phyloP scores from a whole-genome alignment of 805 yeast species.

The Yamadazyma sp. region DNA sequence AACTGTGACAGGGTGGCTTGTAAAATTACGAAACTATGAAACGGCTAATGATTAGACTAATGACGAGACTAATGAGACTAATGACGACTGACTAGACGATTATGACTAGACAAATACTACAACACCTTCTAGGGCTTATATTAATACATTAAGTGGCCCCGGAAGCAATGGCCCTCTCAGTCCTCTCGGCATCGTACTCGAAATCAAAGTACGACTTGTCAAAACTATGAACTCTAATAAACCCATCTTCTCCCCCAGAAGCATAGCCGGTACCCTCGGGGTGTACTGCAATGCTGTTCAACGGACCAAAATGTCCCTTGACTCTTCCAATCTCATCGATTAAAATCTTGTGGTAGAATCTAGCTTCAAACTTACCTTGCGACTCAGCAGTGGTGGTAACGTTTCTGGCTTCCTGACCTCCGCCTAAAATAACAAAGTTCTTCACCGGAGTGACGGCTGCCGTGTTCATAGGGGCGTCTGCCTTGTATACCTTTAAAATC shows the following conservation, averaged over 20 bases:
- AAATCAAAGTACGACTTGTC: conserved; percentile 92
- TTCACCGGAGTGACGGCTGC: conserved; percentile 93
- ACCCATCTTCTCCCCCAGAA: conserved; percentile 99
- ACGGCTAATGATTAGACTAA: no score
- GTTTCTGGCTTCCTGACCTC: conserved; percentile 99
- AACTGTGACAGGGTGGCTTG: no score
- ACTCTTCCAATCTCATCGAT: conserved; percentile 96
- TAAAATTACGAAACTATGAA: no score
- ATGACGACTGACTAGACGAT: no score
- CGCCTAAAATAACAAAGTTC: conserved; percentile 91
- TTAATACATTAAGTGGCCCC: conserved; percentile 6
- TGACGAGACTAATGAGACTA: no score
- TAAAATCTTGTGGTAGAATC: conserved; percentile 92
- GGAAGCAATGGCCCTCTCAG: conserved; percentile 41
- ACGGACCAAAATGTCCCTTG: conserved; percentile 98
- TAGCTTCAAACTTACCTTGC: conserved; percentile 96
- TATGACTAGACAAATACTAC: no score
- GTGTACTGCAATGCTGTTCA: conserved; percentile 89
- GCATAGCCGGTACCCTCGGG: conserved; percentile 92
- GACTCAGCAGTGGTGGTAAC: conserved; percentile 94
- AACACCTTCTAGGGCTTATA: no score
- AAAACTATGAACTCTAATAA: conserved; percentile 88
- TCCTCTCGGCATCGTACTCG: conserved; percentile 86
- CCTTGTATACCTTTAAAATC: conserved; percentile 68
- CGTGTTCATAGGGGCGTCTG: conserved; percentile 93